A percentile compares a stretch with the other conserved stretches of the same genome.
Evolutionary conservation across 2,329 filamentous ascomycete genomes (phyloP).

Genomic region (Ceratocystis destructans): DNA sequence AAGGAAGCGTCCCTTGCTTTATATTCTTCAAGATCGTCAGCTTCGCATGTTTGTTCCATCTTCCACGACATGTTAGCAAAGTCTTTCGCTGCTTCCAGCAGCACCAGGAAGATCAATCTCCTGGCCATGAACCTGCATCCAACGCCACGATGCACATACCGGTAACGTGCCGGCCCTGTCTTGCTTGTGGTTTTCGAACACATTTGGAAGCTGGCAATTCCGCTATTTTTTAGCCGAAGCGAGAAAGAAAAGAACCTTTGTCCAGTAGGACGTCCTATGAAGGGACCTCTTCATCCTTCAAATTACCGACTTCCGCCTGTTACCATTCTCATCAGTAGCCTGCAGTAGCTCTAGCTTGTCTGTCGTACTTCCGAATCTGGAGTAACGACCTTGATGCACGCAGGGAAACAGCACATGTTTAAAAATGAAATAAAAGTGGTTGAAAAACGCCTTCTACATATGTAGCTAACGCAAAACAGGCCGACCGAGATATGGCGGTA

Average conservation of each 20-base stretch:
- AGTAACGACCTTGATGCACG: neutral
- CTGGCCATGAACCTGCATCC: too few relatives aligned
- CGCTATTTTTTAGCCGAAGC: neutral
- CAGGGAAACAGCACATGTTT: neutral
- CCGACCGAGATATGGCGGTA: too few relatives aligned
- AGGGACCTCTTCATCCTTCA: neutral
- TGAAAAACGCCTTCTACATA: too few relatives aligned
- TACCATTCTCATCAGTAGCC: neutral
- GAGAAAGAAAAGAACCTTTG: neutral
- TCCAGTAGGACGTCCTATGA: neutral
- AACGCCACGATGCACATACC: too few relatives aligned
- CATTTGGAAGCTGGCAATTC: neutral
- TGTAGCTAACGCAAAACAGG: too few relatives aligned
- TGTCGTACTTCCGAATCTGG: neutral
- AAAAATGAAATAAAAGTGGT: neutral
- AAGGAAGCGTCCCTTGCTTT: neutral
- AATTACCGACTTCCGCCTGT: neutral
- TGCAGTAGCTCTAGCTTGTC: neutral
- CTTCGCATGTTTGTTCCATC: neutral
- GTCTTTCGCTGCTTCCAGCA: neutral
- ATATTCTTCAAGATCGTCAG: neutral
- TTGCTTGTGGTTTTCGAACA: neutral
- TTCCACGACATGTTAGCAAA: neutral
- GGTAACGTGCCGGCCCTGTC: too few relatives aligned
- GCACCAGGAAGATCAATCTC: neutral